Evolutionary conservation across 805 yeast genomes (phyloP), one percentile per base, ranked within the genome.

Genomic region (Danielia oregonensis): DNA sequence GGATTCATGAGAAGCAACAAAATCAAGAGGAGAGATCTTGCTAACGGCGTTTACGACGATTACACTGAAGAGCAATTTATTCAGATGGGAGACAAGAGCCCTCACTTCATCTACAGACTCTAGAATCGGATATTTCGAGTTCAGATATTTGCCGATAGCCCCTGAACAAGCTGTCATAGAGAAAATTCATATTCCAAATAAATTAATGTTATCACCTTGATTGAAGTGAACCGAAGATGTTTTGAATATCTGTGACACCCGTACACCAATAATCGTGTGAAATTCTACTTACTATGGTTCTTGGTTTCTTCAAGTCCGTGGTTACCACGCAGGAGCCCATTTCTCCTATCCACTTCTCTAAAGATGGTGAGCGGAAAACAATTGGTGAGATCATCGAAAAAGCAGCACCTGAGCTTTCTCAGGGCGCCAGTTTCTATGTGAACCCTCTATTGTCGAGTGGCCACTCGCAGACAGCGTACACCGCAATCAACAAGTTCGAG

Each of bases 371-470:
- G 10, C 8, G 6, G 17, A 30, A 24, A 17, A 31, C 40, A 1
- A 12, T 44, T 9, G 30, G 31, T 19, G 59, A 68, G 14, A 61
- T 75, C 24, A 49, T 74, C 30, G 45, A 49, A 24, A 33, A 51
- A 1, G 42, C 52, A 11, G 67, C 67, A 0, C 76, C 78, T 0
- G 70, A 68, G 35, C 55, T 73, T 26, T 13, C 38, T 5, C 35
- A 42, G 16, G 64, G 65, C 4, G 55, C 63, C 35, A 55, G 57
- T n/a, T 70, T 55, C 46, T 55, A 50, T 48, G 57, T 73, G 31
- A 66, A 70, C 40, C 79, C 80, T 3, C 52, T 64, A 10, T 53
- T 75, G 5, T 56, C 70, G 33, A 65, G 66, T 28, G 79, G 79
- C 17, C 69, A 70, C 29, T 43, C 68, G 15, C 80, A 76, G 51